Base-by-base conservation (phyloP, 768 basidiomycete species). In the Pisolithus tinctorius region DNA sequence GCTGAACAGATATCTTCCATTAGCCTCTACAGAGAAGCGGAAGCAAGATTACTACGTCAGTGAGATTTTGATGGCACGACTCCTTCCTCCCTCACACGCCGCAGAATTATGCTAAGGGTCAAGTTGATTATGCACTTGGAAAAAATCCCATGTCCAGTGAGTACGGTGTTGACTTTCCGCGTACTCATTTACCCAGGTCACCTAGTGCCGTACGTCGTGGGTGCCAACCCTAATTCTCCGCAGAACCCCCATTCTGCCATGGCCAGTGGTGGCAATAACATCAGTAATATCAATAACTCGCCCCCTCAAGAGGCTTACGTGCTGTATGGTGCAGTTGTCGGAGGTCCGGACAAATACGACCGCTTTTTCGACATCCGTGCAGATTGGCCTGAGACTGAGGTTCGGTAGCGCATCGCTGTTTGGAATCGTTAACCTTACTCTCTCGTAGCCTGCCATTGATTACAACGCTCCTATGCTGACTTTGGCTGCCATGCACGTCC, bases 401-500 rank as follows among this genome's bases (percentile, higher is more conserved):
- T 86, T 56, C 29, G 69, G 52, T 30, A 25, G 13, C 39, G 14
- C 26, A 42, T 20, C 29, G 4, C 13, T 23, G 6, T 8, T 34
- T 11, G 26, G 10, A 10, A 29, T 27, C 11, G 14, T 49, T 60
- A 20, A 63, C 31, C 17, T 44, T 20, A 44, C 26, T 58, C 47
- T 40, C 31, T 17, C 16, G n/a, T 45, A 86, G 83, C 74, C 83
- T 47, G 88, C 86, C n/a, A 69, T 92, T 38, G 93, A 96, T 63
- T 93, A 93, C 66, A 90, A 88, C 57, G 90, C 92, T 0, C 91
- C 92, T 2, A 75, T 95, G 72, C 74, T 95, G n/a, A 86, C 90
- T 1, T 76, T 96, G 34, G 82, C 86, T 1, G 87, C 91, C 16
- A 82, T 83, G 74, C 81, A 86, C 58, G 75, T 86, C n/a, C 60